Evolutionary conservation across 495 filamentous ascomycete genomes (phyloP), one percentile per base, ranked within the genome.

Genomic region (Aspergillus sclerotioniger): DNA sequence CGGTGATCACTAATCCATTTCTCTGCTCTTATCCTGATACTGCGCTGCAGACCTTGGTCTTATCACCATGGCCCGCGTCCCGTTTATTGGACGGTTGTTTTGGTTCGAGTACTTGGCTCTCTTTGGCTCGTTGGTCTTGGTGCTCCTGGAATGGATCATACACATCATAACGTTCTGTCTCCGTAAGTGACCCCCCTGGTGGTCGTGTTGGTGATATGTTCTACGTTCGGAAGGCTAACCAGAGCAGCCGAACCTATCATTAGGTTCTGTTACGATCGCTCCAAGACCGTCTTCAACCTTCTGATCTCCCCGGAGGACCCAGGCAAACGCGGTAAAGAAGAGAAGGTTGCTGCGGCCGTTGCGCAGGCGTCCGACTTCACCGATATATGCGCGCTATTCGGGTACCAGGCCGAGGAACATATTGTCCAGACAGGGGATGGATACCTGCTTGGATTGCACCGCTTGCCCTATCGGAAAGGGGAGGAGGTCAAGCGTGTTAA

Each of bases 371-470:
- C 88, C 31, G 94, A 97, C 60, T 98, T 98, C 63, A 86, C 90
- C 25, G 95, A 97, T 64, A 81, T 98, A 8, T 97, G 95, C 70
- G 83, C 87, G 29, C 75, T 95, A 21, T 96, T 87, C 67, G 91
- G 90, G 28, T 98, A 96, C 68, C 87, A 90, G 64, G 87, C 93
- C 10, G 94, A 98, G 68, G 94, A 98, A 71, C 94, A 98, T 71
- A 85, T 98, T 29, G 87, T 96, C 20, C 93, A 96, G 74, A 98
- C 94, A 1, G 80, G 82, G 46, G 94, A 98, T 78, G 94, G 94
- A 5, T 98, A 96, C 71, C 79, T 98, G 19, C 85, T 98, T 7
- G 92, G 92, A 10, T 70, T 98, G 56, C 94, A 98, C 73, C 84
- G 94, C 15, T 71, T 98, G 32, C 87, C 89, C 8, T 94, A 89